phyloP scores from a whole-genome alignment of 2,329 filamentous ascomycete genomes.

The Thielaviopsis populi region DNA sequence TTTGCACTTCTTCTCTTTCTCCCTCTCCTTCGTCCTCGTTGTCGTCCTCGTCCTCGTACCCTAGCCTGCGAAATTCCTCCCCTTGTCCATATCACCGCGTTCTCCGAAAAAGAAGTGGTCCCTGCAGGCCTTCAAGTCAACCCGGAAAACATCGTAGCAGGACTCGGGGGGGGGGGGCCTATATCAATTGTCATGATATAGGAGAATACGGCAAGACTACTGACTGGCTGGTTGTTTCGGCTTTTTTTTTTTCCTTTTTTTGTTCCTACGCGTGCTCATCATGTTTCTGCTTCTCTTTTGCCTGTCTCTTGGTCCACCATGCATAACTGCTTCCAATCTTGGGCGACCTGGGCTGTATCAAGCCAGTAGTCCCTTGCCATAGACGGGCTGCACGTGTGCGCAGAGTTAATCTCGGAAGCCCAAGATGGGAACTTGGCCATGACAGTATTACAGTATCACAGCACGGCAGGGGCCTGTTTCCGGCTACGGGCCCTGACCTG shows the following conservation, averaged over 20 bases:
- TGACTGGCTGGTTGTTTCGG: not conserved
- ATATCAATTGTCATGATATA: not conserved
- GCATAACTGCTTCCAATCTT: no score
- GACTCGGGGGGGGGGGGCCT: not conserved
- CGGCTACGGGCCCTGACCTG: not conserved
- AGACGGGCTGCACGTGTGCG: not conserved
- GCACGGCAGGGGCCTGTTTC: not conserved
- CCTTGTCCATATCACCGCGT: not conserved
- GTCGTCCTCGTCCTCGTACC: not conserved
- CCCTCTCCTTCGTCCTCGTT: not conserved
- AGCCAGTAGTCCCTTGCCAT: no score
- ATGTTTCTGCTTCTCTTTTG: not conserved
- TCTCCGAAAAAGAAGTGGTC: not conserved
- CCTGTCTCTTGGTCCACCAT: not conserved
- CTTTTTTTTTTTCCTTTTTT: not conserved
- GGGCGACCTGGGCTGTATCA: no score
- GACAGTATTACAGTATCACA: not conserved
- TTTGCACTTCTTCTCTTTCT: not conserved
- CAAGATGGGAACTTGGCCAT: not conserved
- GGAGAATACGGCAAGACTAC: not conserved
- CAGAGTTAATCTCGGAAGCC: not conserved
- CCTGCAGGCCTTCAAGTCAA: not conserved
- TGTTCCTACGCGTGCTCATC: not conserved
- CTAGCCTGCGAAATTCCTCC: no score
- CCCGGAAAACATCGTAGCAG: not conserved